Conservation (phyloP, 1,284 basidiomycete species). For the Marasmius tenuissimus region DNA sequence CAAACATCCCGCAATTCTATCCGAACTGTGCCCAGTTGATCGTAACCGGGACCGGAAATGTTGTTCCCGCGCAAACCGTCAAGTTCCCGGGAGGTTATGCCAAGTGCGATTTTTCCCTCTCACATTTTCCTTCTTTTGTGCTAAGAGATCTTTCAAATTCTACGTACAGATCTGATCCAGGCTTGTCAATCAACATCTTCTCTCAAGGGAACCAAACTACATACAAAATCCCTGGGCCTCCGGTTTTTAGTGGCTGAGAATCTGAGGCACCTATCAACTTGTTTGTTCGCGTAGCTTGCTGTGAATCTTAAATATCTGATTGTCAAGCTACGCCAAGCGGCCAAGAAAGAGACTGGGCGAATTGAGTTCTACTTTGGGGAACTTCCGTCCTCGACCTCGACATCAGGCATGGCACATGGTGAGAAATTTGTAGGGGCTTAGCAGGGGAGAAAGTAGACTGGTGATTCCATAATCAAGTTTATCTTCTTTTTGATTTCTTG, state of each 20-base stretch:
- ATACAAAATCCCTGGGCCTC: slow-evolving; percentile 37
- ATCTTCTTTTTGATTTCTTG: too few species aligned
- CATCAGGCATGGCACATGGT: too few species aligned
- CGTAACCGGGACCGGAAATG: slow-evolving; percentile 33
- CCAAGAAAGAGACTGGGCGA: too few species aligned
- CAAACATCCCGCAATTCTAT: slow-evolving; percentile 37
- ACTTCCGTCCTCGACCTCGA: too few species aligned
- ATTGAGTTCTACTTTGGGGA: too few species aligned
- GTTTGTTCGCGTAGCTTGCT: neutral
- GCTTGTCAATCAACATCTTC: slow-evolving; percentile 36
- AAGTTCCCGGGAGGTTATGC: slow-evolving; percentile 38
- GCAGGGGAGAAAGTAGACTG: too few species aligned
- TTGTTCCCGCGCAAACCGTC: slow-evolving; percentile 31
- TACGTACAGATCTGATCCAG: slow-evolving; percentile 28
- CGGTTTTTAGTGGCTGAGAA: slow-evolving; percentile 5
- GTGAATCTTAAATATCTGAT: neutral
- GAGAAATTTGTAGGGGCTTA: too few species aligned
- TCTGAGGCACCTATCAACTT: neutral
- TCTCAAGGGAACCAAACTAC: slow-evolving; percentile 26
- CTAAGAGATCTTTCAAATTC: neutral
- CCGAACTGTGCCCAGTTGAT: slow-evolving; percentile 38
- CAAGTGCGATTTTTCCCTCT: slow-evolving; percentile 5
- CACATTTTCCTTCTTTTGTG: neutral
- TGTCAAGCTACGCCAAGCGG: too few species aligned
- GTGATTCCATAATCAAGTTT: too few species aligned